Evolutionary conservation across 1,284 basidiomycete species (phyloP), one percentile per base, ranked within the genome.

Genomic region (Irpex sp.): DNA sequence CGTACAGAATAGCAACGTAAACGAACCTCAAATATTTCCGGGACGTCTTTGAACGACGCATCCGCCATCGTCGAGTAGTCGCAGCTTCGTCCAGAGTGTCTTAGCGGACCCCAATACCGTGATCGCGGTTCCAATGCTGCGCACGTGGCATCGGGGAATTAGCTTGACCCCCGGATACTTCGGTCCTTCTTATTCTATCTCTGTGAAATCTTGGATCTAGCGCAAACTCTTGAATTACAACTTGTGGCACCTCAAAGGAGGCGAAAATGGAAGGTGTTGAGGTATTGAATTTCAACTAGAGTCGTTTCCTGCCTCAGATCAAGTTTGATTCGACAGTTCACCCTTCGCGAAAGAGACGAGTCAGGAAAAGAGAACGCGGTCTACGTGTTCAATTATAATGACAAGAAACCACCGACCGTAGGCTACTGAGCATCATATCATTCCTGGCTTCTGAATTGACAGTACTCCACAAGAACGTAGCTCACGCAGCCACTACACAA

Each of bases 11-110:
- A n/a, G 56, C 9, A 9, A 26, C 19, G 17, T n/a, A 8, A 51
- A 40, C 26, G 11, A 8, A 88, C 87, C 80, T 90, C 88, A 66
- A 88, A 86, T 69, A 90, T 86, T 75, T 90, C 88, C 56, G 87
- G 87, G 21, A 88, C 81, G 75, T 90, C 86, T 67, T 77, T 79
- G 74, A 79, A 79, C 38, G 74, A 70, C 65, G 78, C 74, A 60
- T 79, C 78, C 64, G 78, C 75, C 77, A 79, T 79, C 55, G 59
- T 65, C 57, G 34, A 17, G 57, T 49, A 49, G 65, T 59, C 62
- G 62, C 47, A 56, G 54, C 54, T 56, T 59, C 51, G 54, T 47
- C 49, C 34, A 57, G 13, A 57, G 61, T 56, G 26, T 59, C 59
- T 37, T 49, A 11, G 26, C 19, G 61, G 62, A 59, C 62, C 62